Base-by-base conservation (phyloP, 1,139 yeast species). In the Blastobotrys apis region DNA sequence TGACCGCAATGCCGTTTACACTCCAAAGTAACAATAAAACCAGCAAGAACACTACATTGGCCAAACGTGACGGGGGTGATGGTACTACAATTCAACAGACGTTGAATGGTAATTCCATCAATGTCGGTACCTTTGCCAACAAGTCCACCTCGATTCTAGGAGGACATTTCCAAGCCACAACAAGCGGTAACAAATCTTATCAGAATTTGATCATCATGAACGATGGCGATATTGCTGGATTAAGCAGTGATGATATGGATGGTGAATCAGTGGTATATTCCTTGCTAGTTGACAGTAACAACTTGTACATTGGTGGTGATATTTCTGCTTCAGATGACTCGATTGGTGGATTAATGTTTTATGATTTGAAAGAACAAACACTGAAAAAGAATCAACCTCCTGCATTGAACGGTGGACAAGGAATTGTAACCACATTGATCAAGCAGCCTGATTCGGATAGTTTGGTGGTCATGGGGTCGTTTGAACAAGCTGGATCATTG, bases 391-490 rank as follows among this genome's bases (percentile, higher is more conserved):
- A 66, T 4, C 84, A 78, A 55, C 84, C 84, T 5, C 60, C 67
- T 8, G 64, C 63, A 5, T 42, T 66, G 12, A 49, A 47, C 22
- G 63, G 62, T 9, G 64, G 63, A 3, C 53, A 51, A 34, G 67
- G 75, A 2, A 54, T 59, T 33, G 75, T 85, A 6, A 77, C 75
- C 46, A 64, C 82, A 2, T 64, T 85, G 48, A 77, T 74, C 2
- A 69, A 73, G 45, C 73, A 76, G 51, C 81, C 78, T 29, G 65
- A 67, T 25, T 71, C 71, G 6, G 61, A 72, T 20, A 70, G 74
- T 20, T 62, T 88, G 16, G 69, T 87, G 32, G 84, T 86, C 9
- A 95, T 86, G 39, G 98, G 98, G 17, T 71, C 78, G 38, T 86
- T 86, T 57, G 73, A 72, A 25, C 63, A 69, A 30, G 82, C 84